Percentiles rank a stretch among this genome's conserved stretches.
Conservation (phyloP, 2,329 filamentous ascomycete genomes). For the Apiospora arundinis region DNA sequence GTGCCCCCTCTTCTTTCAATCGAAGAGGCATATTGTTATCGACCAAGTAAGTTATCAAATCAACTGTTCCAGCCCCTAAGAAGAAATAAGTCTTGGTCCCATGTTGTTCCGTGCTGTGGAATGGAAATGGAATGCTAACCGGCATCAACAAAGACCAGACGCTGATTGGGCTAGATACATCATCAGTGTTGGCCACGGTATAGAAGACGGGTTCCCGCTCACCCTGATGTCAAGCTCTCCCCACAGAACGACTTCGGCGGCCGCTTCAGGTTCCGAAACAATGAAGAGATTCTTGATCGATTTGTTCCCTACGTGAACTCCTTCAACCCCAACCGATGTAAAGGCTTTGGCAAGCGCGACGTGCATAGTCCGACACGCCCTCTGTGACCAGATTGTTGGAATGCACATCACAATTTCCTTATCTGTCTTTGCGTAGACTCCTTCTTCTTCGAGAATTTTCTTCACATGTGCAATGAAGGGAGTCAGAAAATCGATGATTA, state of each 20-base stretch:
- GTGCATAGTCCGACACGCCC: conserved; percentile 32
- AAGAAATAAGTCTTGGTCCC: not conserved
- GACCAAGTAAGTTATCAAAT: conserved; percentile 36
- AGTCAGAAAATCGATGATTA: conserved; percentile 25
- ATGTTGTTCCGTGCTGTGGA: too few relatives aligned
- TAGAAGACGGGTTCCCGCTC: not conserved
- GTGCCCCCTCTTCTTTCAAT: conserved; percentile 30
- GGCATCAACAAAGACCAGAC: not conserved
- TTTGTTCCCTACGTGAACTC: conserved; percentile 26
- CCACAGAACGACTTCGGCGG: conserved; percentile 35
- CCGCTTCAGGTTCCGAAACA: conserved; percentile 38
- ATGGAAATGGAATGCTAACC: not conserved
- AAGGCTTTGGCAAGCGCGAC: conserved; percentile 29
- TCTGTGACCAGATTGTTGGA: conserved; percentile 32
- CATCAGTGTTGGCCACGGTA: not conserved
- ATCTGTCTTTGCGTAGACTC: conserved; percentile 24
- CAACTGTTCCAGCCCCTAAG: conserved; percentile 37
- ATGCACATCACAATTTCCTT: conserved; percentile 31
- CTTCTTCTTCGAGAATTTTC: conserved; percentile 23
- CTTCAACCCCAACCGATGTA: conserved; percentile 25
- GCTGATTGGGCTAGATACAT: not conserved
- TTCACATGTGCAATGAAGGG: conserved; percentile 24
- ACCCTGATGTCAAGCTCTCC: conserved; percentile 25
- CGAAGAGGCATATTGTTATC: conserved; percentile 33
- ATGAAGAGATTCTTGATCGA: conserved; percentile 38